These are phyloP conservation scores for Diaporthe destruens DNA, from an alignment of 2,329 filamentous ascomycete species.

Conservation along the genomic window DNA sequence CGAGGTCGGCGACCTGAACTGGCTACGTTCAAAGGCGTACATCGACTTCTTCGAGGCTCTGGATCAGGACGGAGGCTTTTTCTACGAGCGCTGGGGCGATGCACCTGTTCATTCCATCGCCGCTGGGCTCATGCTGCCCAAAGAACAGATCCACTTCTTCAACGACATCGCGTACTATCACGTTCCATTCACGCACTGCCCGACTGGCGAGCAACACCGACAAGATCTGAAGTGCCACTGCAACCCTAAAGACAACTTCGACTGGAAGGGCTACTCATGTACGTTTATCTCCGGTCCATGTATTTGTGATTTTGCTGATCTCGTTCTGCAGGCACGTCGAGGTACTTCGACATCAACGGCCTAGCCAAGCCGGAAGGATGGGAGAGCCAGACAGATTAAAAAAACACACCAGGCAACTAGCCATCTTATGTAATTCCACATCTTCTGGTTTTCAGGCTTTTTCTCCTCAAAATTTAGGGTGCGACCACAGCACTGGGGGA, in stretches of 20 bases:
- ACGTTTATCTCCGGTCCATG: conserved; percentile 57
- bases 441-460: conserved; percentile 10
- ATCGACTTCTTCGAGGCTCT: conserved; percentile 90
- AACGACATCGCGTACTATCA: conserved; percentile 99
- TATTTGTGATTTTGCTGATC: conserved; percentile 9
- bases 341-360: conserved; percentile 86
- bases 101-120: conserved; percentile 99
- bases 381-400: conserved; percentile 74
- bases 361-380: conserved; percentile 88
- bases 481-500: conserved; percentile 30
- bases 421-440: conserved; percentile 27
- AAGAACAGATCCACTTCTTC: conserved; percentile 98
- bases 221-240: conserved; percentile 92
- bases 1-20: conserved; percentile 93
- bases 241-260: conserved; percentile 97
- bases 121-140: conserved; percentile 86
- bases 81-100: conserved; percentile 99
- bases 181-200: conserved; percentile 97
- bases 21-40: conserved; percentile 91
- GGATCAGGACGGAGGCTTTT: conserved; percentile 94
- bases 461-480: neutral
- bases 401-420: neutral
- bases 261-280: conserved; percentile 99
- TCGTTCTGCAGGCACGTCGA: conserved; percentile 75
- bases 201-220: conserved; percentile 86